Conservation (phyloP, 352 stramenopile species). For the Blastocystis sp. region DNA sequence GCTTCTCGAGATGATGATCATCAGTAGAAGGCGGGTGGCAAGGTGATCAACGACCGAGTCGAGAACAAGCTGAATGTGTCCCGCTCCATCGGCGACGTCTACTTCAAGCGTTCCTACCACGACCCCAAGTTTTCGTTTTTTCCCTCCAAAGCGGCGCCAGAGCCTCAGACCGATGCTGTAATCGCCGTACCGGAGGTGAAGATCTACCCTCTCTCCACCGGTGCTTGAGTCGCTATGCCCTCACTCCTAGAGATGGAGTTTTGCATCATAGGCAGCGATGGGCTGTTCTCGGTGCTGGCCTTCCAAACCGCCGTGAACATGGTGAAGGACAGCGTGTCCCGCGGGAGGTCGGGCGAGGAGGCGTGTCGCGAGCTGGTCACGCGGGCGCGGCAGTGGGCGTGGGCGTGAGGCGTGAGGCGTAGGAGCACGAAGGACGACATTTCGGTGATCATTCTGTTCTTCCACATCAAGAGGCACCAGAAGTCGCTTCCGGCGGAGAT, state of each 20-base stretch:
- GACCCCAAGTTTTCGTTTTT: neutral
- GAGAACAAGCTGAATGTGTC: slow-evolving; percentile 45
- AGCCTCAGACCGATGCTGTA: slow-evolving; percentile 11
- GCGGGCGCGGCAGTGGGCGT: slow-evolving; percentile 7
- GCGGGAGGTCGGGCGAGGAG: slow-evolving; percentile 18
- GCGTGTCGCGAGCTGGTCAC: slow-evolving; percentile 42
- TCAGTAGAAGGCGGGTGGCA: slow-evolving; percentile 16
- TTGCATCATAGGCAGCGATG: slow-evolving; percentile 55
- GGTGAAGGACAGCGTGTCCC: slow-evolving; percentile 49
- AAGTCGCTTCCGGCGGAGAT: neutral
- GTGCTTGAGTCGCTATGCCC: neutral
- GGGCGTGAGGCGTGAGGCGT: neutral
- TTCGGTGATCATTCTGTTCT: slow-evolving; percentile 69
- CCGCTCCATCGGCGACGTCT: slow-evolving; percentile 53
- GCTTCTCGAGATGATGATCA: neutral
- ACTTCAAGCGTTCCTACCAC: slow-evolving; percentile 57
- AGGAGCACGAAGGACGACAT: slow-evolving; percentile 63
- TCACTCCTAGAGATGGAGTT: slow-evolving; percentile 51
- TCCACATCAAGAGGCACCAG: slow-evolving; percentile 9
- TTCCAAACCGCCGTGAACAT: slow-evolving; percentile 63
- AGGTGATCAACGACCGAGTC: slow-evolving; percentile 49
- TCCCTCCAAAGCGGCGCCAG: neutral
- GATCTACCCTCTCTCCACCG: slow-evolving; percentile 55
- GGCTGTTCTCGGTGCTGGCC: slow-evolving; percentile 32
- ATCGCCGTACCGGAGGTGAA: slow-evolving; percentile 60